Evolutionary conservation across 306 rosid species (phyloP).

Genomic region (Ziziphus jujuba): DNA sequence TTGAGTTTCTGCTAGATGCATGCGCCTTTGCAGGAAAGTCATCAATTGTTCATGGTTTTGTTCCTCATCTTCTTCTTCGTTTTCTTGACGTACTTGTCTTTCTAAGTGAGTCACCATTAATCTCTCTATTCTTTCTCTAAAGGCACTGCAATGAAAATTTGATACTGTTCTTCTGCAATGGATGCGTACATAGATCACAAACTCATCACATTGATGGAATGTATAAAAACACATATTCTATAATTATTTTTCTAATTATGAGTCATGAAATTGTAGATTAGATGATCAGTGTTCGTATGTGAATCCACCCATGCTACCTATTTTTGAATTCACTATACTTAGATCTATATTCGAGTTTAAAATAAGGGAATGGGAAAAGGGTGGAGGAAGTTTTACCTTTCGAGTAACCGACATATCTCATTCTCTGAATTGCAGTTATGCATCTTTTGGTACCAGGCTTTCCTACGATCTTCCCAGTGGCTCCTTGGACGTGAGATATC

Average conservation of each 20-base stretch:
- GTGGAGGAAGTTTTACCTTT: constrained; percentile 46
- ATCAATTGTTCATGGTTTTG: constrained; percentile 27
- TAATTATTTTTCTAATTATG: no score
- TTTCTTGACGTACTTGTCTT: constrained; percentile 34
- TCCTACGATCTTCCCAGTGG: constrained; percentile 82
- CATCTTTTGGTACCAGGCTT: constrained; percentile 84
- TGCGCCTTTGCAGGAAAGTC: constrained; percentile 29
- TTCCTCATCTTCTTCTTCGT: constrained; percentile 36
- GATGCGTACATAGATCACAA: constrained; percentile 12
- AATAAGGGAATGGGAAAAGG: neutral
- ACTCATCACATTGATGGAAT: no score
- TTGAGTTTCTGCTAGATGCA: constrained; percentile 12
- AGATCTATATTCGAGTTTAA: neutral
- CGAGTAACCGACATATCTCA: constrained; percentile 62
- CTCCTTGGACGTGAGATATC: constrained; percentile 84
- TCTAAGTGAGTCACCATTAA: constrained; percentile 62
- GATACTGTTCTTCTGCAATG: constrained; percentile 82
- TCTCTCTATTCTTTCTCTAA: constrained; percentile 66
- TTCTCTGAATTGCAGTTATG: constrained; percentile 57
- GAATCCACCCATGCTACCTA: no score
- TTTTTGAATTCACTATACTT: no score
- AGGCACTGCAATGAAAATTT: constrained; percentile 64
- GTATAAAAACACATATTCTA: no score
- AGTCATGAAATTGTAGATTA: no score
- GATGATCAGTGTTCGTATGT: no score